Percentiles rank a stretch among this genome's conserved stretches.
Evolutionary conservation across 345 rosid species (phyloP).

Genomic region (Syzygium jambos): DNA sequence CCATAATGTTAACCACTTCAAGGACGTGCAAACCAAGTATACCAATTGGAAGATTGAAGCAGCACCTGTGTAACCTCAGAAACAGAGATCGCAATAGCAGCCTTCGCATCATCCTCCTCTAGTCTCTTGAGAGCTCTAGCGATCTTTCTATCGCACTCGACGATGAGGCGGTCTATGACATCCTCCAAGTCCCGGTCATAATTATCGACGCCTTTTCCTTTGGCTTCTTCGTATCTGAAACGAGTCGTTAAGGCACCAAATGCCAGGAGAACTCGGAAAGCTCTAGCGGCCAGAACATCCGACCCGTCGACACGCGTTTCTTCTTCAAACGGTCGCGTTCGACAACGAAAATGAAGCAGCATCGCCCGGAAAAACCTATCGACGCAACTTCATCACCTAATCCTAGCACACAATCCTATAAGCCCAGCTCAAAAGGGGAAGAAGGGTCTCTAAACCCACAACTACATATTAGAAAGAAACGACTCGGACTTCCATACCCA

Average conservation of each 20-base stretch:
- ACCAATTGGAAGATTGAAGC: background rate
- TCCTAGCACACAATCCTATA: background rate
- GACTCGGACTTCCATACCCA: background rate
- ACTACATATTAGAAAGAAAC: background rate
- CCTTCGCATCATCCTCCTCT: slow-evolving; percentile 99
- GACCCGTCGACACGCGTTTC: background rate
- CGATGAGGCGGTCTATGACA: slow-evolving; percentile 87
- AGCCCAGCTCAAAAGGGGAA: background rate
- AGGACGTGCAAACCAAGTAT: background rate
- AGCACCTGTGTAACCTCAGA: slow-evolving; percentile 94
- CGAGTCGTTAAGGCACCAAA: slow-evolving; percentile 19
- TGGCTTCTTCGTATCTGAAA: slow-evolving; percentile 83
- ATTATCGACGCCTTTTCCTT: slow-evolving; percentile 67
- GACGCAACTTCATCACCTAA: background rate
- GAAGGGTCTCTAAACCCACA: background rate
- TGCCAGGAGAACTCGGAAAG: background rate
- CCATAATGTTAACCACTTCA: background rate
- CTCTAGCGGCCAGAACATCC: background rate
- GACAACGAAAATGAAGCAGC: background rate
- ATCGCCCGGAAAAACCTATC: background rate
- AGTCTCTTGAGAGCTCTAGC: slow-evolving; percentile 96
- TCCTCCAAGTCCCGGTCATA: slow-evolving; percentile 96
- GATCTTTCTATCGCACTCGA: slow-evolving; percentile 96
- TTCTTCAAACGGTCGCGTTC: background rate
- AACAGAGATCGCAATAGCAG: slow-evolving; percentile 97